phyloP scores from a whole-genome alignment of 176 grass and related monocot species.

The Bonia amplexicaulis region DNA sequence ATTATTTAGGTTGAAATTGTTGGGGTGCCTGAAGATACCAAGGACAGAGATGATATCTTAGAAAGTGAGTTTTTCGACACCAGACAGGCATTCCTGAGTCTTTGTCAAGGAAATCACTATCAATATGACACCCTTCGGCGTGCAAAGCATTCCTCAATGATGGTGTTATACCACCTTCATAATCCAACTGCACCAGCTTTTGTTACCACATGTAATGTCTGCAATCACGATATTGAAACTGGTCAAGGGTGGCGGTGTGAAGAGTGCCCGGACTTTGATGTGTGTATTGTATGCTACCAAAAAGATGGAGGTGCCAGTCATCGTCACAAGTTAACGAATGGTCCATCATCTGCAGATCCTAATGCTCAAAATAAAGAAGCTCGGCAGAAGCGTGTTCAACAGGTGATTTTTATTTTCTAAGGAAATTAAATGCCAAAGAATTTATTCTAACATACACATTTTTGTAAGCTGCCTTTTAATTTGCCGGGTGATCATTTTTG shows the following conservation, averaged over 20 bases:
- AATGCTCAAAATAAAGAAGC: constrained; percentile 75
- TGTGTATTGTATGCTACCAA: constrained; percentile 65
- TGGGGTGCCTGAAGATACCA: constrained; percentile 59
- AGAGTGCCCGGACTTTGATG: constrained; percentile 84
- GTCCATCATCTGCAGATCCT: constrained; percentile 40
- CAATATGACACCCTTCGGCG: constrained; percentile 86
- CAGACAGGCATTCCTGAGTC: constrained; percentile 83
- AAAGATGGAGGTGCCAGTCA: constrained; percentile 60
- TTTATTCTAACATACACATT: neutral
- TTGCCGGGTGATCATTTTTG: neutral
- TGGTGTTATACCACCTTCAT: constrained; percentile 95
- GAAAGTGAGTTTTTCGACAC: constrained; percentile 91
- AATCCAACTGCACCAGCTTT: constrained; percentile 83
- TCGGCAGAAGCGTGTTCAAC: constrained; percentile 44
- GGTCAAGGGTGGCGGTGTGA: constrained; percentile 83
- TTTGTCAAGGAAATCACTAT: constrained; percentile 95
- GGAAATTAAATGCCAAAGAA: neutral
- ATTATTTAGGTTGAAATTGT: constrained; percentile 66
- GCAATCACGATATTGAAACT: constrained; percentile 62
- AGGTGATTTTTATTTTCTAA: constrained; percentile 35
- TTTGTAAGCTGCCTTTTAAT: neutral
- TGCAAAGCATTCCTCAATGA: constrained; percentile 95
- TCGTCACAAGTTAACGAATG: constrained; percentile 66
- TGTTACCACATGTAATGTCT: constrained; percentile 67
- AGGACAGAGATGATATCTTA: constrained; percentile 79